Conservation (phyloP, 169 alveolate genomes). For the Prorocentrum cordatum region DNA sequence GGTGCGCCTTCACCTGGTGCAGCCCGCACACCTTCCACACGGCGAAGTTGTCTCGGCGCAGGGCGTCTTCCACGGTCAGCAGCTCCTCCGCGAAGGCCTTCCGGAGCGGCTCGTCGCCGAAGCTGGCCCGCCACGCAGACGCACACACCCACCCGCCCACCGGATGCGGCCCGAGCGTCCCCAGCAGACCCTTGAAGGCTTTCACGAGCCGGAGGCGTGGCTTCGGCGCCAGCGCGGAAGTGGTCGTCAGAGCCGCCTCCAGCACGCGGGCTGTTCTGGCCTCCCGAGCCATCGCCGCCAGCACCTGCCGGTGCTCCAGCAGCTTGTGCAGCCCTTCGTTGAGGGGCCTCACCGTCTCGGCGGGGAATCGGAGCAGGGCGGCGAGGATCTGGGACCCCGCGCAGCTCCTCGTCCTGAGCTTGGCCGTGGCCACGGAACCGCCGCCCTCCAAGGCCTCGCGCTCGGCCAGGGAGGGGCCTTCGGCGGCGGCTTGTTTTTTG, state of each 20-base stretch:
- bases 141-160: conserved; percentile 67
- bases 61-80: conserved; percentile 16
- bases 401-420: no score
- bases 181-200: conserved; percentile 42
- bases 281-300: background rate
- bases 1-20: conserved; percentile 8
- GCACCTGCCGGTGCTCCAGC: background rate
- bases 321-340: conserved; percentile 7
- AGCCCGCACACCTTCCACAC: conserved; percentile 17
- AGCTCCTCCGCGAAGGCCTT: conserved; percentile 30
- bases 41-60: conserved; percentile 17
- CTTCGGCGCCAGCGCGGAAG: background rate
- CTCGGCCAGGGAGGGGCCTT: background rate
- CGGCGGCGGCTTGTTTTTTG: background rate
- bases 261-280: conserved; percentile 5
- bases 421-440: background rate
- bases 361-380: conserved; percentile 18
- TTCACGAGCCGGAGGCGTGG: conserved; percentile 16
- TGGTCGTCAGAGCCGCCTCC: conserved; percentile 44
- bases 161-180: background rate
- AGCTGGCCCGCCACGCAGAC: conserved; percentile 32
- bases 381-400: conserved; percentile 18
- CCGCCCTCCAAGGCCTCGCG: background rate
- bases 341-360: conserved; percentile 22
- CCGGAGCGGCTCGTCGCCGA: background rate